phyloP scores from a whole-genome alignment of 306 rosid genomes.

The Mimosa bimucronata region DNA sequence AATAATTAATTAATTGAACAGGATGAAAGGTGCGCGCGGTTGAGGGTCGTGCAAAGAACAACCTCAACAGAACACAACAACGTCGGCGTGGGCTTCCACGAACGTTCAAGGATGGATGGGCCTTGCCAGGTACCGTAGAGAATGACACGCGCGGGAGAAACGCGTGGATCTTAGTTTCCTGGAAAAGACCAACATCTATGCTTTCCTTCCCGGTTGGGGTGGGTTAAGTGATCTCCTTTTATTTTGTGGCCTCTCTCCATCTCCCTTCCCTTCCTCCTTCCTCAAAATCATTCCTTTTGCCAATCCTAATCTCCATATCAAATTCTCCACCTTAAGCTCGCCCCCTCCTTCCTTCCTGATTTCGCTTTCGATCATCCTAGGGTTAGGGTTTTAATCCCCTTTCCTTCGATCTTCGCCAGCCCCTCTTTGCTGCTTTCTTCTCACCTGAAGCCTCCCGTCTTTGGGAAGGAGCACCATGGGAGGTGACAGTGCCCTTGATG shows the following conservation, averaged over 20 bases:
- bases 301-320: background rate
- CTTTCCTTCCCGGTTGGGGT: slow-evolving; percentile 52
- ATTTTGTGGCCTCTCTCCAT: slow-evolving; percentile 10
- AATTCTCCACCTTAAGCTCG: background rate
- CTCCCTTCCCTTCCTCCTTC: background rate
- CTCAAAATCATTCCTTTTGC: background rate
- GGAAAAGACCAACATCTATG: slow-evolving; percentile 42
- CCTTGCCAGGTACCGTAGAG: background rate
- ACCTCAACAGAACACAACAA: background rate
- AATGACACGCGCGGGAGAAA: slow-evolving; percentile 35
- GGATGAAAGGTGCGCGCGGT: background rate
- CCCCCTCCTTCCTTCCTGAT: too few species aligned
- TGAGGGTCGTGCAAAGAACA: background rate
- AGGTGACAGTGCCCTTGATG: slow-evolving; percentile 56
- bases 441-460: slow-evolving; percentile 37
- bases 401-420: slow-evolving; percentile 8
- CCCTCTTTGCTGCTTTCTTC: background rate
- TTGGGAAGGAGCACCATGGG: slow-evolving; percentile 59
- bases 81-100: slow-evolving; percentile 42
- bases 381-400: slow-evolving; percentile 39
- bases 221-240: slow-evolving; percentile 40
- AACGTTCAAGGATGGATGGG: background rate
- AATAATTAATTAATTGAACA: background rate
- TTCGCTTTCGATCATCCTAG: slow-evolving; percentile 36
- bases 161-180: slow-evolving; percentile 46